Evolutionary conservation across 1,284 basidiomycete species (phyloP).

Genomic region (Ceratobasidium sp.): DNA sequence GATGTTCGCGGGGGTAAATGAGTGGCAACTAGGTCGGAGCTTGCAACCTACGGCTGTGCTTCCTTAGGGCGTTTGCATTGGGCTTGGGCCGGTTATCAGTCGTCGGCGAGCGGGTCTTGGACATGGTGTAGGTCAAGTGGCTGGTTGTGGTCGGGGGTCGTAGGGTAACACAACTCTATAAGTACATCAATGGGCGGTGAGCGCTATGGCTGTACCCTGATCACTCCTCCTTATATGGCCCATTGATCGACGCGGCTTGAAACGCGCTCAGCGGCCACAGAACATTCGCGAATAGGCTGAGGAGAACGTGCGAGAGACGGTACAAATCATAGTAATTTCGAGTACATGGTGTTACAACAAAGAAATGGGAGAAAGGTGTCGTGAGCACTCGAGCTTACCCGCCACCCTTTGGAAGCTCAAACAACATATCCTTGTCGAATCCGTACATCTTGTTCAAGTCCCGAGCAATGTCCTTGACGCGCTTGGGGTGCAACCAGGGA

Average conservation of each 20-base stretch:
- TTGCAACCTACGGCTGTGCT: slow-evolving; percentile 31
- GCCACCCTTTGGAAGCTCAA: neutral
- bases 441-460: slow-evolving; percentile 39
- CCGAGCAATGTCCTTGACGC: slow-evolving; percentile 41
- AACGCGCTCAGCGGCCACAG: neutral
- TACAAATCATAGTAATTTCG: slow-evolving; percentile 5
- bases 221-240: neutral
- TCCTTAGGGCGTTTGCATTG: slow-evolving; percentile 5
- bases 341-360: slow-evolving; percentile 3
- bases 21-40: slow-evolving; percentile 6
- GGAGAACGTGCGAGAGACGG: neutral
- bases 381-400: slow-evolving; percentile 3
- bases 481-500: slow-evolving; percentile 37
- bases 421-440: slow-evolving; percentile 29
- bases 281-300: slow-evolving; percentile 7
- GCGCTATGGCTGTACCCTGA: slow-evolving; percentile 35
- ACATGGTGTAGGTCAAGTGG: neutral
- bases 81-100: slow-evolving; percentile 4
- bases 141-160: neutral
- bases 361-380: neutral
- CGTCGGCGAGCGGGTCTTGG: neutral
- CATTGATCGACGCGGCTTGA: slow-evolving; percentile 8
- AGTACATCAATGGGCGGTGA: slow-evolving; percentile 6
- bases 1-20: neutral
- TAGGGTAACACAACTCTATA: neutral